phyloP scores from a whole-genome alignment of 352 stramenopile genomes.

The Elongisporangium undulatum region DNA sequence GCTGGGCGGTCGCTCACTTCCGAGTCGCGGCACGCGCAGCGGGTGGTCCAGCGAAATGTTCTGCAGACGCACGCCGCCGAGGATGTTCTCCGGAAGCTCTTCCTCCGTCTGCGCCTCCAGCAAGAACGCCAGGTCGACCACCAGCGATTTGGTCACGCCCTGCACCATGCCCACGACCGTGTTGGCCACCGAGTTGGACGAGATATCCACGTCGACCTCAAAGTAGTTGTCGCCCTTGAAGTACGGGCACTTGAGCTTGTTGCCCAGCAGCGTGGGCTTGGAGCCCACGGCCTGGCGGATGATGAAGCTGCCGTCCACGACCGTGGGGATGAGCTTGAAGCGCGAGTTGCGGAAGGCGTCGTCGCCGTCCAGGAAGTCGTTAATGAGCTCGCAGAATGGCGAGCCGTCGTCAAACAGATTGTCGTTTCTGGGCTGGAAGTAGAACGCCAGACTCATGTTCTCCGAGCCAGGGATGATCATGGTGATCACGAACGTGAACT shows the following conservation, averaged over 20 bases:
- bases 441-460: constrained; percentile 83
- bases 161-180: constrained; percentile 87
- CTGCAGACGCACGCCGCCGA: constrained; percentile 78
- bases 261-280: constrained; percentile 95
- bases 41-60: constrained; percentile 82
- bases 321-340: constrained; percentile 97
- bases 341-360: constrained; percentile 94
- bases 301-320: constrained; percentile 97
- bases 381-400: constrained; percentile 84
- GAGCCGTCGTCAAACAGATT: constrained; percentile 87
- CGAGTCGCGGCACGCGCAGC: constrained; percentile 33
- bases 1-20: background rate
- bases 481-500: constrained; percentile 89
- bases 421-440: constrained; percentile 76
- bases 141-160: constrained; percentile 84
- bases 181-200: constrained; percentile 89
- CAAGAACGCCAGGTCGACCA: constrained; percentile 88
- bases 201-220: constrained; percentile 95
- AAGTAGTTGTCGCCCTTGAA: constrained; percentile 91
- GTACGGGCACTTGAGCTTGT: constrained; percentile 93
- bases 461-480: constrained; percentile 84
- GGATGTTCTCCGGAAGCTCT: constrained; percentile 80
- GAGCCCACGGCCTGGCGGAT: constrained; percentile 94
- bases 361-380: constrained; percentile 92
- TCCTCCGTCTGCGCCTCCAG: constrained; percentile 82